Evolutionary conservation across 495 filamentous ascomycete genomes (phyloP), one percentile per base, ranked within the genome.

Genomic region (Aspergillus kassunensis): DNA sequence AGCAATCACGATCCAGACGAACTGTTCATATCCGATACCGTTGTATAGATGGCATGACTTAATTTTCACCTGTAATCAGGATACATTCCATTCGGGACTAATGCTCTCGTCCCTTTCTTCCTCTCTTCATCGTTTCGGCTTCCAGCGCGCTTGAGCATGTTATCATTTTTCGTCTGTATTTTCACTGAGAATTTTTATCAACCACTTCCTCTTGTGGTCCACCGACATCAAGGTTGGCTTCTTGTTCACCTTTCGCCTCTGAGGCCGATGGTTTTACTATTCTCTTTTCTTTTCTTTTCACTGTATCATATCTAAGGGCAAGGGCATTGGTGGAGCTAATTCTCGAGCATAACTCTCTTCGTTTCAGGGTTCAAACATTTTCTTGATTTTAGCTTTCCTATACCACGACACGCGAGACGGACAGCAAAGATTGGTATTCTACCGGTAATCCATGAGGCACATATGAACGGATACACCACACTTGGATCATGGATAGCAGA

Each of bases 41-140:
- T 44, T 54, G 30, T 52, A 57, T 63, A 57, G 34, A 56, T 47
- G 52, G 51, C 27, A 63, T 50, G 53, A 59, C 52, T 19, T 55
- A 51, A 44, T 51, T 49, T 55, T 36, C 42, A 39, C 41, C 27
- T 53, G 50, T 51, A 50, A 13, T 35, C 49, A 48, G 51, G 49
- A 41, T 41, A 34, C 29, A 41, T 51, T 50, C 15, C 39, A 49
- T 33, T 40, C 41, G 54, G 53, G 54, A 55, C 48, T 47, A 40
- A 49, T 42, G 46, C 31, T 36, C 19, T 5, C 31, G 29, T 34
- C 40, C 31, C 43, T n/a, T 33, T 31, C n/a, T 39, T 52, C 48
- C 21, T 30, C 39, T 34, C 44, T 45, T 51, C 40, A 13, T 24
- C 16, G 3, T 21, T 53, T 18, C 10, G 21, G 18, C 4, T 27